These are phyloP conservation scores for Penicillium herquei DNA, from an alignment of 495 filamentous ascomycete genomes.

Conservation along the genomic window DNA sequence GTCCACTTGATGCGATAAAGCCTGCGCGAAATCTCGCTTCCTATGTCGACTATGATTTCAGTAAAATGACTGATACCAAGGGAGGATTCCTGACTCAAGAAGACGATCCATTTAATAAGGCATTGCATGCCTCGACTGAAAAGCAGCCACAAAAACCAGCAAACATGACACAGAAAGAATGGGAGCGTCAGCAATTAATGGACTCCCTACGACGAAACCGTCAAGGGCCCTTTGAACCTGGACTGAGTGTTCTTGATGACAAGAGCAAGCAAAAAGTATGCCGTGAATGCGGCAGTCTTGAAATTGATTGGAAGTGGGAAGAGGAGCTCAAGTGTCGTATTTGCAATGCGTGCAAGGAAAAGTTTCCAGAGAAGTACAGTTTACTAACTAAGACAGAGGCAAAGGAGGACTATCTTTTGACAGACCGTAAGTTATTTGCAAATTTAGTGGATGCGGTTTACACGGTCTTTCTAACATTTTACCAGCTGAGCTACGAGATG, in stretches of 20 bases:
- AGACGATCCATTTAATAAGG: slow-evolving; percentile 87
- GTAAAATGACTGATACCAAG: slow-evolving; percentile 96
- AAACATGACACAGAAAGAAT: slow-evolving; percentile 89
- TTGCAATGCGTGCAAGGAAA: slow-evolving; percentile 81
- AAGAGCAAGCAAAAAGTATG: slow-evolving; percentile 69
- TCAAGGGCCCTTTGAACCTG: slow-evolving; percentile 82
- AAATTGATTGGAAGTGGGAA: slow-evolving; percentile 95
- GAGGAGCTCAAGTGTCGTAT: slow-evolving; percentile 71
- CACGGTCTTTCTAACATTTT: background rate
- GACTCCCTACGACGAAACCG: slow-evolving; percentile 67
- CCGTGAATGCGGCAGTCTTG: slow-evolving; percentile 74
- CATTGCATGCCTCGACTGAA: slow-evolving; percentile 55
- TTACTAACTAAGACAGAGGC: slow-evolving; percentile 96
- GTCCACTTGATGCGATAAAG: slow-evolving; percentile 58
- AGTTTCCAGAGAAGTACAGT: slow-evolving; percentile 85
- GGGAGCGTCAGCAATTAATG: slow-evolving; percentile 78
- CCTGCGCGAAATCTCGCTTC: slow-evolving; percentile 80
- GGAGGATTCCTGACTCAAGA: slow-evolving; percentile 85
- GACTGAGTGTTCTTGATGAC: slow-evolving; percentile 64
- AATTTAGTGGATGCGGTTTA: background rate
- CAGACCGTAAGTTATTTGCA: slow-evolving; percentile 66
- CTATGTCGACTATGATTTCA: slow-evolving; percentile 96
- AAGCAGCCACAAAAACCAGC: slow-evolving; percentile 68
- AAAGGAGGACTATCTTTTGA: slow-evolving; percentile 90
- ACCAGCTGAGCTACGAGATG: slow-evolving; percentile 78